Percentiles rank a stretch among this genome's conserved stretches.
phyloP scores from a whole-genome alignment of 148 eudicot genomes.

The Rhododendron griersonianum region DNA sequence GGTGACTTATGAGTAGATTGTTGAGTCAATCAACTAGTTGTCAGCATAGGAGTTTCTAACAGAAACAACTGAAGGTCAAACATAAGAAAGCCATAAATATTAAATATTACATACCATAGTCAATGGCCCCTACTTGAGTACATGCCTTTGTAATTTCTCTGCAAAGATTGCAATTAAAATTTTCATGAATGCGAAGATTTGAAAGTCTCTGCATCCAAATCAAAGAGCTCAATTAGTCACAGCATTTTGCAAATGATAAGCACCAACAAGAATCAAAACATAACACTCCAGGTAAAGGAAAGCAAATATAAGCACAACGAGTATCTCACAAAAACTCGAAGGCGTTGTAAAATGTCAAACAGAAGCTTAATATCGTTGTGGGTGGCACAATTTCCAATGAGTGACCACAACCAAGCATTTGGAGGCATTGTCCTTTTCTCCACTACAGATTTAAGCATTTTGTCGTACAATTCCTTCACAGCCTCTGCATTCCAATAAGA shows the following conservation, averaged over 20 bases:
- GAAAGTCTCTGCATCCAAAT: slow-evolving; percentile 68
- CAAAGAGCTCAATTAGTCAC: slow-evolving; percentile 6
- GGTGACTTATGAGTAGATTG: neutral
- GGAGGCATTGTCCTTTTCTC: slow-evolving; percentile 74
- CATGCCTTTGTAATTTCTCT: slow-evolving; percentile 79
- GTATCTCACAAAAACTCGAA: slow-evolving; percentile 73
- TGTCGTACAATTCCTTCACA: slow-evolving; percentile 71
- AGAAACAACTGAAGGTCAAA: slow-evolving; percentile 7
- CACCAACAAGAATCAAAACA: slow-evolving; percentile 3
- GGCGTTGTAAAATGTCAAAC: slow-evolving; percentile 61
- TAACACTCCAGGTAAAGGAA: neutral
- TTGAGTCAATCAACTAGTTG: neutral
- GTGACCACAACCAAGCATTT: slow-evolving; percentile 92
- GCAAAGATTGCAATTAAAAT: slow-evolving; percentile 73
- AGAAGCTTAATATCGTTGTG: slow-evolving; percentile 63
- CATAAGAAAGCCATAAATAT: neutral
- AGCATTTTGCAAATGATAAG: neutral
- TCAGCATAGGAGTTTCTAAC: neutral
- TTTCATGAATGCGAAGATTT: slow-evolving; percentile 78
- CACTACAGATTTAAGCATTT: slow-evolving; percentile 52
- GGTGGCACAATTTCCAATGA: slow-evolving; percentile 51
- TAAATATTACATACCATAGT: slow-evolving; percentile 51
- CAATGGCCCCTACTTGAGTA: slow-evolving; percentile 65
- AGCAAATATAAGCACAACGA: neutral
- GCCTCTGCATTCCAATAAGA: slow-evolving; percentile 45